Conservation (phyloP, 2,329 filamentous ascomycete species). For the Ophiostoma australiae region DNA sequence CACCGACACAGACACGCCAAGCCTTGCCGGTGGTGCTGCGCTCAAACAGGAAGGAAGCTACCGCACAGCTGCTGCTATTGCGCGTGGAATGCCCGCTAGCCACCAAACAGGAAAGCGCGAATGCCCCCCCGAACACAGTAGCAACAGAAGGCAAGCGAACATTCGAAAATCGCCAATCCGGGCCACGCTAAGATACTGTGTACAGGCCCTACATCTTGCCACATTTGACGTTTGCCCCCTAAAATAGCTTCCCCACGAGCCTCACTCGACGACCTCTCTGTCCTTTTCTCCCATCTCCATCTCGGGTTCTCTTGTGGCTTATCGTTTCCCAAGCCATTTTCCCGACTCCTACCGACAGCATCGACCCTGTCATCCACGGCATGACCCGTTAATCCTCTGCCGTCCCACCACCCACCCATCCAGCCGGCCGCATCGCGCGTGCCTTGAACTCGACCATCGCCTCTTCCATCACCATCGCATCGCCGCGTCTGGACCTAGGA, state of each 20-base stretch:
- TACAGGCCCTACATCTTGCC: conserved; percentile 20
- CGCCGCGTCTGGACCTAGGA: neutral
- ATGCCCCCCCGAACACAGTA: conserved; percentile 4
- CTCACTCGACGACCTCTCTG: neutral
- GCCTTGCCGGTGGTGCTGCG: neutral
- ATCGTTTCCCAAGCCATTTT: neutral
- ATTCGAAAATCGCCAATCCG: conserved; percentile 10
- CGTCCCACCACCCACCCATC: neutral
- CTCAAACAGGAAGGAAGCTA: conserved; percentile 21
- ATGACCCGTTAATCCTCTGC: neutral
- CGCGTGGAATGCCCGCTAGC: conserved; percentile 18
- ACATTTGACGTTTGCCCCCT: conserved; percentile 21
- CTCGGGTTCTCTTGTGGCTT: neutral
- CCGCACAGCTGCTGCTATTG: neutral
- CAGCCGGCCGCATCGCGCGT: conserved; percentile 22
- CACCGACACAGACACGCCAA: neutral
- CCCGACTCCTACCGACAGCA: neutral
- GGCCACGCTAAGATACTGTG: neutral
- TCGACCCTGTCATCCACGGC: neutral
- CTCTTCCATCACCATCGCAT: neutral
- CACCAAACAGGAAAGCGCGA: conserved; percentile 21
- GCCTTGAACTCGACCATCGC: conserved; percentile 14
- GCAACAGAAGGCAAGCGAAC: conserved; percentile 13
- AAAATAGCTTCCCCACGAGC: conserved; percentile 19
- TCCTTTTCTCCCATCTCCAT: neutral